Evolutionary conservation across 345 rosid genomes (phyloP), one percentile per base, ranked within the genome.

Genomic region (Ailanthus altissimus): DNA sequence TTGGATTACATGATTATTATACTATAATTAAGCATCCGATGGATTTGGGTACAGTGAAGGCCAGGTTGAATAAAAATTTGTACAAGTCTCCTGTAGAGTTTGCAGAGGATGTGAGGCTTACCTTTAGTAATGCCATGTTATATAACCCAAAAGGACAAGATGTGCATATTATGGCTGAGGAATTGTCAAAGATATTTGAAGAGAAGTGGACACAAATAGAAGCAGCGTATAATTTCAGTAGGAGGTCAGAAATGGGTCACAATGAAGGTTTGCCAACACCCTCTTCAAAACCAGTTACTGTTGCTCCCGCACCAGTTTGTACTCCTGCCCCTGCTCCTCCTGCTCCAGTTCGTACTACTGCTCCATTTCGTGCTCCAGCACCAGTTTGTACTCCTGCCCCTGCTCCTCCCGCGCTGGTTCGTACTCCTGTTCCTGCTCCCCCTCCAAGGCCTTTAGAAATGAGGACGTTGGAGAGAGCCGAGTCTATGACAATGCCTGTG

Each of bases 41-140:
- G 99, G 99, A 95, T 90, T 87, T 95, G 80, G 98, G 98, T 14
- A 89, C 98, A 0, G 94, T 95, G 77, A 90, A 88, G 84, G 82
- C 69, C 79, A 89, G 85, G 85, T 79, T 91, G 90, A 84, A 80
- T 69, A 88, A 88, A 77, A 88, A 84, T 58, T 81, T 70, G 89
- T 95, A 93, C 68, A 85, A 90, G 82, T 88, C 94, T 0, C 88
- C 98, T 0, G 78, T 68, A 84, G 93, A 88, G 70, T 93, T 95
- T 83, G 94, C 93, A 2, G 90, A 91, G 70, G 99, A 95, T 70
- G 93, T 95, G 76, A 90, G 91, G 74, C 89, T 93, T 70, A 91
- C 99, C 20, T 93, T 93, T 81, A 85, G 78, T 75, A 95, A 95
- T 82, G 99, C 98, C 28, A 81, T 93, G 90, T 28, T 86, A 73